These are phyloP conservation scores for Vigna hirtella DNA, from an alignment of 306 rosid genomes.

Conservation along the genomic window DNA sequence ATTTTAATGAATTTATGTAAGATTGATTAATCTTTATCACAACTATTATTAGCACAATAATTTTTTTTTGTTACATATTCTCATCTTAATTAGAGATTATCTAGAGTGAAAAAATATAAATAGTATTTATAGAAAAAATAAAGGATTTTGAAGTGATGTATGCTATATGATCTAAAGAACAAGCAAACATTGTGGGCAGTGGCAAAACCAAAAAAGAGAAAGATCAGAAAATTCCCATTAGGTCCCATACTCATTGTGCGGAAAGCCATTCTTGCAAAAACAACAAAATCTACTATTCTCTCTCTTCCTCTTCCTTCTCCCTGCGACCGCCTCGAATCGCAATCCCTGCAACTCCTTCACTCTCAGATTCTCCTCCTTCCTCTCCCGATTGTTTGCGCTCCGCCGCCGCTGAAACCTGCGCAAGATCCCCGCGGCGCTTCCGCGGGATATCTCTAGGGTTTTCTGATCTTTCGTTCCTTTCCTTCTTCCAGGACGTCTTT, in stretches of 20 bases:
- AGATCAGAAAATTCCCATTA: conserved; percentile 45
- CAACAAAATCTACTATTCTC: conserved; percentile 44
- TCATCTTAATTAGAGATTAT: no score
- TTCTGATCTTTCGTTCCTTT: conserved; percentile 18
- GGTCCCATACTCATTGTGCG: conserved; percentile 49
- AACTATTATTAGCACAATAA: no score
- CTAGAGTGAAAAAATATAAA: no score
- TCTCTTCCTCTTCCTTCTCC: conserved; percentile 36
- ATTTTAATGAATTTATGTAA: no score
- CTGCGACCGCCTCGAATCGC: conserved; percentile 53
- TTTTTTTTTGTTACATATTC: no score
- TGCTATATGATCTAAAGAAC: not conserved
- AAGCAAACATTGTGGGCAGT: not conserved
- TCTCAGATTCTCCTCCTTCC: conserved; percentile 40
- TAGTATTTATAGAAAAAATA: no score
- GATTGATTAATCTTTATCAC: no score
- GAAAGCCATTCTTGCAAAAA: conserved; percentile 37
- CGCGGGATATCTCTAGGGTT: conserved; percentile 70
- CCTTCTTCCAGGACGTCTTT: conserved; percentile 44
- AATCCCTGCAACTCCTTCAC: conserved; percentile 24
- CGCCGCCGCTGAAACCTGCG: conserved; percentile 46
- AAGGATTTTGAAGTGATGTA: not conserved
- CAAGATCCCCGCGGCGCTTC: conserved; percentile 43
- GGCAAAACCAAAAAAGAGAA: conserved; percentile 2
- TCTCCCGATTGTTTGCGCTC: conserved; percentile 41